Evolutionary conservation across 1,284 basidiomycete genomes (phyloP).

Genomic region (Hemileia vastatrix): DNA sequence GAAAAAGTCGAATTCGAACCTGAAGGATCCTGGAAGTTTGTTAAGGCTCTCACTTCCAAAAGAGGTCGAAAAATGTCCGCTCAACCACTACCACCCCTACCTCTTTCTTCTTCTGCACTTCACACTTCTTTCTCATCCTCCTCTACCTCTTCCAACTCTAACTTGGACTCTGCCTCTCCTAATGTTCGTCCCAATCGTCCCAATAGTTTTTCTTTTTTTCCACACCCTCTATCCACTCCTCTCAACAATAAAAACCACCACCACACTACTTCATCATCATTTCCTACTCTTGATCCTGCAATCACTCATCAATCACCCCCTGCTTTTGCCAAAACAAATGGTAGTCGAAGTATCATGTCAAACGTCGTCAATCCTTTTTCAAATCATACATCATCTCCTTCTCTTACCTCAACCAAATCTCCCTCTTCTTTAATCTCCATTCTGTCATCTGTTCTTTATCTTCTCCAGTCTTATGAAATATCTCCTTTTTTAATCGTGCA

Average conservation of each 20-base stretch:
- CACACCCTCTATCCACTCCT: background rate
- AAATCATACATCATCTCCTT: background rate
- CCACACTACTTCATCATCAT: background rate
- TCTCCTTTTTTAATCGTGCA: constrained; percentile 84
- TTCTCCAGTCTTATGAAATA: constrained; percentile 76
- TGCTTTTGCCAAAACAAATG: constrained; percentile 2
- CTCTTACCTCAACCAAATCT: background rate
- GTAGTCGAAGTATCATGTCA: too few relatives aligned
- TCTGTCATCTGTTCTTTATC: constrained; percentile 74
- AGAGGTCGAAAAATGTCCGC: constrained; percentile 48
- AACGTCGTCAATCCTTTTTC: too few relatives aligned
- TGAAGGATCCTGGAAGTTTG: constrained; percentile 69
- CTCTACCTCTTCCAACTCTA: constrained; percentile 25
- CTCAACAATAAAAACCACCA: background rate
- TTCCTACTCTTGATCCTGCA: background rate
- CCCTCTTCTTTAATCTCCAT: constrained; percentile 53
- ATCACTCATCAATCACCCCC: background rate
- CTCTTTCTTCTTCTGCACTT: too few relatives aligned
- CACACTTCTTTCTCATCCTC: constrained; percentile 37
- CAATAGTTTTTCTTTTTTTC: background rate
- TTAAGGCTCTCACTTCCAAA: constrained; percentile 57
- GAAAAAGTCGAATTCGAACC: constrained; percentile 84
- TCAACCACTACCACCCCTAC: too few relatives aligned
- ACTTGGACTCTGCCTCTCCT: too few relatives aligned
- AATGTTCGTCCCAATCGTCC: background rate